Percentiles rank a stretch among this genome's conserved stretches.
Evolutionary conservation across 2,329 filamentous ascomycete species (phyloP).

Genomic region (Cordyceps fumosorosea): DNA sequence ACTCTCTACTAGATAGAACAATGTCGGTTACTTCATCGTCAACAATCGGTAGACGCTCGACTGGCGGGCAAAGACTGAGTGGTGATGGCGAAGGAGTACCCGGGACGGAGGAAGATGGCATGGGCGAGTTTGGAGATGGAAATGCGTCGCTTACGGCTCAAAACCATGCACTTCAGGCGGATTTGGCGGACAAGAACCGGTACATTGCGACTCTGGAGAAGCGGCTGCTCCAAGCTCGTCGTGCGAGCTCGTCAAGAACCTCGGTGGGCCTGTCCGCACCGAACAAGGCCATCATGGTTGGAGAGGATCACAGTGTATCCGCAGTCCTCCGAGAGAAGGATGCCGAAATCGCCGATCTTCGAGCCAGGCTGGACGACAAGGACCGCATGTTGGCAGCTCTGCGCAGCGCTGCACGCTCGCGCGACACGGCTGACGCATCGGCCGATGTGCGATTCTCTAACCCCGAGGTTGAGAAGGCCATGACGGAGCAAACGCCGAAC

Average conservation of each 20-base stretch:
- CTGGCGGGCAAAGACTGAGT: slow-evolving; percentile 35
- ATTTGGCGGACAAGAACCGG: slow-evolving; percentile 91
- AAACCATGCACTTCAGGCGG: slow-evolving; percentile 86
- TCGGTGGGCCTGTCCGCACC: slow-evolving; percentile 63
- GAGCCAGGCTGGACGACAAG: slow-evolving; percentile 85
- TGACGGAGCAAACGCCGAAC: slow-evolving; percentile 19
- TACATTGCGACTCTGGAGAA: slow-evolving; percentile 95
- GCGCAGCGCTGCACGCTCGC: slow-evolving; percentile 75
- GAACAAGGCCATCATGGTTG: slow-evolving; percentile 60
- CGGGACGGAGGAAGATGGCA: slow-evolving; percentile 59
- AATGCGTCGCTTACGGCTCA: slow-evolving; percentile 77
- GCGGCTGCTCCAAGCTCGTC: slow-evolving; percentile 78
- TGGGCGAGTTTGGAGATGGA: slow-evolving; percentile 81
- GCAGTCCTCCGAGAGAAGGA: slow-evolving; percentile 80
- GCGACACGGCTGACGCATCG: slow-evolving; percentile 66
- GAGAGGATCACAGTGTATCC: slow-evolving; percentile 71
- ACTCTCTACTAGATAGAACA: slow-evolving; percentile 50
- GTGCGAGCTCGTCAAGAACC: slow-evolving; percentile 82
- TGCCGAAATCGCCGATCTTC: slow-evolving; percentile 83
- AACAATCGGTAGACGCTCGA: slow-evolving; percentile 50
- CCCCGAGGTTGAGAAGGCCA: slow-evolving; percentile 18
- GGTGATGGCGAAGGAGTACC: slow-evolving; percentile 29
- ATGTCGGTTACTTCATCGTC: slow-evolving; percentile 61
- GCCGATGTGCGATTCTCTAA: slow-evolving; percentile 25
- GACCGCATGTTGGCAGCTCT: slow-evolving; percentile 88